phyloP scores from a whole-genome alignment of 2,329 filamentous ascomycete species.

The Huntiella bhutanensis region DNA sequence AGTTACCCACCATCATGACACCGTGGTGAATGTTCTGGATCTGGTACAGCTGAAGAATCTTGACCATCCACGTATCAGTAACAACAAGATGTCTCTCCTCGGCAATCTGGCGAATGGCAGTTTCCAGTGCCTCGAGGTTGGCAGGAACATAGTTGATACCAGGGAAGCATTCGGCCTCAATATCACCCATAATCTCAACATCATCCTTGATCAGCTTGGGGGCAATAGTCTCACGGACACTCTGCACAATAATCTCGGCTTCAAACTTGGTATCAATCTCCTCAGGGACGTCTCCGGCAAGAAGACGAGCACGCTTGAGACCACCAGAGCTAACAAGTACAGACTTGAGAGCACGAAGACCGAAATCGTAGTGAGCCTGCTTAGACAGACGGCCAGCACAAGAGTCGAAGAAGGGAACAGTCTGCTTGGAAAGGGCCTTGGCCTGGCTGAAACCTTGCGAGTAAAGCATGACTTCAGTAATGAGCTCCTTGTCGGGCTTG shows the following conservation, averaged over 20 bases:
- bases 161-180: constrained; percentile 76
- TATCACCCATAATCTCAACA: constrained; percentile 68
- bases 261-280: constrained; percentile 36
- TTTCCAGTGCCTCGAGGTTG: constrained; percentile 58
- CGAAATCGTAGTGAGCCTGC: constrained; percentile 98
- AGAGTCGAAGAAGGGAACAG: constrained; percentile 94
- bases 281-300: constrained; percentile 26
- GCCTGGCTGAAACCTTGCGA: constrained; percentile 97
- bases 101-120: constrained; percentile 66
- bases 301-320: constrained; percentile 69
- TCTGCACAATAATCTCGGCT: constrained; percentile 96
- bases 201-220: constrained; percentile 90
- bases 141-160: constrained; percentile 85
- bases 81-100: constrained; percentile 72
- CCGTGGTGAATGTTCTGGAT: constrained; percentile 96
- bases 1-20: constrained; percentile 99
- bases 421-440: constrained; percentile 82
- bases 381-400: constrained; percentile 70
- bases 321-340: constrained; percentile 95
- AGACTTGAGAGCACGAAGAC: constrained; percentile 91
- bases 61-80: constrained; percentile 92
- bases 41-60: constrained; percentile 90
- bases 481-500: constrained; percentile 97
- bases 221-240: constrained; percentile 92
- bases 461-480: constrained; percentile 99